Evolutionary conservation across 441 rosid genomes (phyloP).

Genomic region (Adansonia rubrostipa): DNA sequence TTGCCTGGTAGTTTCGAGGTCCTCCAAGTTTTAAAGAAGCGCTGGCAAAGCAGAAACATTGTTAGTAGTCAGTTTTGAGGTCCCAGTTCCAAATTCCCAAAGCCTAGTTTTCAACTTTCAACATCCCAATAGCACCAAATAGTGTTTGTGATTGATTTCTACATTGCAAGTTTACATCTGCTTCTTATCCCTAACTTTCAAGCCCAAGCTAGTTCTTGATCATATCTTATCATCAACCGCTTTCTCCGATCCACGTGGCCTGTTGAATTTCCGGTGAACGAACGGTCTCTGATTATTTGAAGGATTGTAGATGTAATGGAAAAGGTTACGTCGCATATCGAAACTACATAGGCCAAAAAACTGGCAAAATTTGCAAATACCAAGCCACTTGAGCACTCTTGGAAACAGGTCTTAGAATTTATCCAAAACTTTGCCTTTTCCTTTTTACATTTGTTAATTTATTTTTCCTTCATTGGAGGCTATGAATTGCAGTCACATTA

Average conservation of each 20-base stretch:
- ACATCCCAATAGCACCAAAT: not conserved
- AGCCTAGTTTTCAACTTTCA: not conserved
- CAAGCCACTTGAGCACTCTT: slow-evolving; percentile 73
- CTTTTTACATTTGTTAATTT: no score
- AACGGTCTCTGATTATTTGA: slow-evolving; percentile 29
- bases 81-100: not conserved
- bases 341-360: slow-evolving; percentile 82
- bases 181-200: not conserved
- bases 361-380: slow-evolving; percentile 65
- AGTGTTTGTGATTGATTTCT: not conserved
- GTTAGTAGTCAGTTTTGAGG: no score
- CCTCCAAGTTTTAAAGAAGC: no score
- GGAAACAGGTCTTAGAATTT: slow-evolving; percentile 72
- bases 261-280: not conserved
- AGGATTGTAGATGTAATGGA: slow-evolving; percentile 99
- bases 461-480: not conserved
- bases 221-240: not conserved
- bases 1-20: no score
- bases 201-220: not conserved
- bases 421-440: not conserved
- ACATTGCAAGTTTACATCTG: not conserved
- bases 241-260: not conserved
- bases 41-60: no score
- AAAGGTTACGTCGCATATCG: slow-evolving; percentile 86
- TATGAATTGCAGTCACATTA: no score